These are phyloP conservation scores for Penicillium sp. DNA, from an alignment of 2,329 filamentous ascomycete genomes.

Conservation along the genomic window DNA sequence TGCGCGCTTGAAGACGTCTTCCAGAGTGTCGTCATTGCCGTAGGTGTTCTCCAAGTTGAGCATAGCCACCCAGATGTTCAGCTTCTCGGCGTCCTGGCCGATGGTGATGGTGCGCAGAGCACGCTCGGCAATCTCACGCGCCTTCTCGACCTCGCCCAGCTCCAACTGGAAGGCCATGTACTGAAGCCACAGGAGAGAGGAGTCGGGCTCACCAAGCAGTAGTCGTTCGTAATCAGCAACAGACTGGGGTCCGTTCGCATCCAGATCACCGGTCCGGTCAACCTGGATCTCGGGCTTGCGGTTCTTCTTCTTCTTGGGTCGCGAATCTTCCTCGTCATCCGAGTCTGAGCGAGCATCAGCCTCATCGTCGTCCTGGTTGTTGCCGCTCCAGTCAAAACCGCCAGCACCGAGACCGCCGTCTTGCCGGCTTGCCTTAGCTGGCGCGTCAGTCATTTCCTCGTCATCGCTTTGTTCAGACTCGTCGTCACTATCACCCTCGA, in stretches of 20 bases:
- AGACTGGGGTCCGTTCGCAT: conserved; percentile 78
- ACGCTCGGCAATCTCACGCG: conserved; percentile 79
- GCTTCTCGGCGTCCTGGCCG: conserved; percentile 79
- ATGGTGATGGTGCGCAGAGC: conserved; percentile 86
- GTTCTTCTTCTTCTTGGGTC: conserved; percentile 61
- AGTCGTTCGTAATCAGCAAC: conserved; percentile 88
- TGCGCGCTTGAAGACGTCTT: conserved; percentile 84
- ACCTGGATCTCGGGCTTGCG: conserved; percentile 70
- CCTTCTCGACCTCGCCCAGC: conserved; percentile 77
- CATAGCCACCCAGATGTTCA: conserved; percentile 90
- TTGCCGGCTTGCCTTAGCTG: too few relatives aligned
- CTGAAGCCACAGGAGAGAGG: conserved; percentile 84
- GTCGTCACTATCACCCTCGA: conserved; percentile 36
- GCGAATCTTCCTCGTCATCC: too few relatives aligned
- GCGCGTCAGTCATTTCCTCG: too few relatives aligned
- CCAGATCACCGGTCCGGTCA: conserved; percentile 85
- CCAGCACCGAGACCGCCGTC: conserved; percentile 56
- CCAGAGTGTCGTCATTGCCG: conserved; percentile 69
- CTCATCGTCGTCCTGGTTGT: conserved; percentile 48
- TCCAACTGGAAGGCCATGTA: conserved; percentile 99
- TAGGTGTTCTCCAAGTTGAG: conserved; percentile 91
- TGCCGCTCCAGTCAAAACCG: conserved; percentile 81
- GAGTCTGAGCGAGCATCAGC: too few relatives aligned
- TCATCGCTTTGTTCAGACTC: conserved; percentile 29
- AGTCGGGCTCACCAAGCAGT: conserved; percentile 82